Conservation (phyloP, 768 basidiomycete species). For the Boletus rubescentipes region DNA sequence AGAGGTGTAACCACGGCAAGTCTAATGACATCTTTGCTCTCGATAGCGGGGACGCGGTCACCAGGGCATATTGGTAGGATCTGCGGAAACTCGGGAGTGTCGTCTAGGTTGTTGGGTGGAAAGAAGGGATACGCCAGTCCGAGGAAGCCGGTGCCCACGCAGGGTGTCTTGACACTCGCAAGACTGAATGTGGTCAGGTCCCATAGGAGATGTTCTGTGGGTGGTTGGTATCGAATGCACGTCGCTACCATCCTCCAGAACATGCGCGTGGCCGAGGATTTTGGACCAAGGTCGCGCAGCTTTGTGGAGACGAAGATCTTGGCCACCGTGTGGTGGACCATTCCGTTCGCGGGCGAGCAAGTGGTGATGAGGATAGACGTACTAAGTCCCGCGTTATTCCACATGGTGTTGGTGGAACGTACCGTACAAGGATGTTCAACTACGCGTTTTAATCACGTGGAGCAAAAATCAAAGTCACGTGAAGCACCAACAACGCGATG, state of each 20-base stretch:
- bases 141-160: conserved; percentile 24
- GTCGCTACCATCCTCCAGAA: conserved; percentile 28
- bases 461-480: conserved; percentile 12
- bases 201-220: conserved; percentile 19
- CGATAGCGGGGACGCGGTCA: not conserved
- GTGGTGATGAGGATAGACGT: conserved; percentile 26
- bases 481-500: not conserved
- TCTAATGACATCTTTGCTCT: conserved; percentile 6
- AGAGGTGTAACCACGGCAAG: conserved; percentile 22
- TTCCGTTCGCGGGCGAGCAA: conserved; percentile 26
- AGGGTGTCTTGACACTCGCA: conserved; percentile 22
- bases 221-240: conserved; percentile 26
- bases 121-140: conserved; percentile 14
- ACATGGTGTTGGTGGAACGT: conserved; percentile 12
- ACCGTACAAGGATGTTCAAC: not conserved
- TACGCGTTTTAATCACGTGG: conserved; percentile 26
- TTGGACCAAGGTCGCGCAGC: conserved; percentile 27
- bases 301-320: conserved; percentile 26
- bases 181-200: conserved; percentile 24
- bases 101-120: conserved; percentile 8
- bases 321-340: conserved; percentile 29
- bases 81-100: conserved; percentile 19
- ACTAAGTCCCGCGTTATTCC: conserved; percentile 28
- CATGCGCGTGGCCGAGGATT: conserved; percentile 18
- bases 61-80: conserved; percentile 18